Evolutionary conservation across 495 filamentous ascomycete species (phyloP).

Genomic region (Podospora appendiculata): DNA sequence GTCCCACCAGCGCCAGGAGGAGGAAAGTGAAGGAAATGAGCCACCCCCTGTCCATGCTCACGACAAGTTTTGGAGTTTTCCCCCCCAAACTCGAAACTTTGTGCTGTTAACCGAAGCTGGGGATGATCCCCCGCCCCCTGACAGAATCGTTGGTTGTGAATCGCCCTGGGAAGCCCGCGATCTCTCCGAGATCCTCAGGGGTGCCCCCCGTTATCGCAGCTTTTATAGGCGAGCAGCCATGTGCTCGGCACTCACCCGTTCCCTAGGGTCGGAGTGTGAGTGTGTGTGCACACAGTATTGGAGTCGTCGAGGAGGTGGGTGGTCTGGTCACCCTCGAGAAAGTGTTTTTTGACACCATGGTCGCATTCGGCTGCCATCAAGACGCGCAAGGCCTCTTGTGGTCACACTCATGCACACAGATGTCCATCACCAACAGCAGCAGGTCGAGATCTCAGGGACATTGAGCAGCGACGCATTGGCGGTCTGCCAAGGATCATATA

Average conservation of each 20-base stretch:
- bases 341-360: not conserved
- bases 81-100: constrained; percentile 2
- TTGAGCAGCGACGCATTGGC: no score
- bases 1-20: no score
- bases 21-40: not conserved
- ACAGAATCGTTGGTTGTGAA: constrained; percentile 16
- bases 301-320: not conserved
- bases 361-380: not conserved
- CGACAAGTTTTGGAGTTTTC: not conserved
- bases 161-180: constrained; percentile 14
- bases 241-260: constrained; percentile 7
- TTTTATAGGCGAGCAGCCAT: constrained; percentile 11
- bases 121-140: constrained; percentile 3
- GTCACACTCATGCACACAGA: no score
- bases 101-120: constrained; percentile 13
- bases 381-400: no score
- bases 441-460: no score
- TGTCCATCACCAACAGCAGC: no score
- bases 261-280: not conserved
- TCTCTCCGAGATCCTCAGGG: constrained; percentile 22
- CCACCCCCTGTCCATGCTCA: not conserved
- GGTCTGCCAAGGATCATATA: no score
- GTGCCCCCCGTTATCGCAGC: constrained; percentile 13
- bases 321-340: not conserved
- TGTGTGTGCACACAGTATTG: not conserved